These are phyloP conservation scores for Colletotrichum sp. DNA, from an alignment of 2,329 filamentous ascomycete species.

Conservation along the genomic window DNA sequence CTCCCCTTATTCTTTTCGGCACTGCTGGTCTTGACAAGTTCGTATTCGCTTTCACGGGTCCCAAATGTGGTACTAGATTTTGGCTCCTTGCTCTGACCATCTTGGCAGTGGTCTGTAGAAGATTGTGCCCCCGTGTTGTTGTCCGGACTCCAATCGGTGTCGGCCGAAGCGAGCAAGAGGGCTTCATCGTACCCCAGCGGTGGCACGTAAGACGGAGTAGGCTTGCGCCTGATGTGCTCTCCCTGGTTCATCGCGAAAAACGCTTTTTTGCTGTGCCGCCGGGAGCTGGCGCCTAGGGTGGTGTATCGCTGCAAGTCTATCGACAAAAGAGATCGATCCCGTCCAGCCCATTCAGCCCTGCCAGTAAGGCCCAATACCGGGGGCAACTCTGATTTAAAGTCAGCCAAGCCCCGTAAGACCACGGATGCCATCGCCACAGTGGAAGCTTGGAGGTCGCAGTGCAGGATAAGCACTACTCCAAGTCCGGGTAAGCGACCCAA, in stretches of 20 bases:
- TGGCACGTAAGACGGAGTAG: background rate
- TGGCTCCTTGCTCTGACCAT: background rate
- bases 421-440: background rate
- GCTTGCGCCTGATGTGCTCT: background rate
- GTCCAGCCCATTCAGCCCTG: background rate
- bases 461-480: background rate
- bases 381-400: background rate
- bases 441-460: background rate
- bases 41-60: background rate
- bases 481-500: background rate
- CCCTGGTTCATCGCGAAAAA: background rate
- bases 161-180: background rate
- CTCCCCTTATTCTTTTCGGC: background rate
- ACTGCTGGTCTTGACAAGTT: background rate
- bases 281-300: background rate
- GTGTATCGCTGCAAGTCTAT: background rate
- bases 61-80: background rate
- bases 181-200: background rate
- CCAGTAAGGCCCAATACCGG: too few relatives aligned
- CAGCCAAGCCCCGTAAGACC: background rate
- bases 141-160: background rate
- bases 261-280: background rate
- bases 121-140: background rate
- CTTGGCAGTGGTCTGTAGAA: background rate
- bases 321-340: background rate